Base-by-base conservation (phyloP, 148 eudicot species). In the Agrostemma githago region DNA sequence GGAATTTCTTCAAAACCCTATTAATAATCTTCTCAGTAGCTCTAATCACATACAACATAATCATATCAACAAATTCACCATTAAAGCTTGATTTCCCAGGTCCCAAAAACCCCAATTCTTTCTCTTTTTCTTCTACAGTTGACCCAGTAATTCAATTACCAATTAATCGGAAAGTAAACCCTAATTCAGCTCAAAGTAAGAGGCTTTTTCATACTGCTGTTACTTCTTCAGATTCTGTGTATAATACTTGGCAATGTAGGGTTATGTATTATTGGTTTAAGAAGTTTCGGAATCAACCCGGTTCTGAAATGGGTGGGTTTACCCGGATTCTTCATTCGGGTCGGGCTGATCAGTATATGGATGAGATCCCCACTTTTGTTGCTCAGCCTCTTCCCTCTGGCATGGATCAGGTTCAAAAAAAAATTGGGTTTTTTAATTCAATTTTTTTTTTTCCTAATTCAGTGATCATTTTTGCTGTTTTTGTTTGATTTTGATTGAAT, bases 301-400 rank as follows among this genome's bases (percentile, higher is more conserved):
- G 77, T 62, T 91, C 93, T 38, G 98, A 95, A 9, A 95, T 95
- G 98, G 98, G 97, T 63, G 97, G 98, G 39, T 95, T 95, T 77
- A 95, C 98, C 16, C 85, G 98, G 70, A 87, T 95, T 79, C 79
- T 95, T 84, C 98, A 95, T 77, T 88, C 97, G 71, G 98, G 97
- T 14, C 72, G 79, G 46, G 72, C 89, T 5, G 98, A 95, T 74
- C 51, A 73, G 40, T 83, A 71, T 68, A 87, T 95, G 96, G 96
- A 90, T 86, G 97, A 95, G 96, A 95, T 92, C 79, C 97, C 98
- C 6, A 95, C 98, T 60, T 95, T 95, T 81, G 89, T 95, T 84
- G 98, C 96, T 76, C 87, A 95, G 58, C 97, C 89, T 46, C 90
- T 95, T 41, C 93, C 97, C 59, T 64, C 84, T 82, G 98, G 97